Base-by-base conservation (phyloP, 345 rosid genomes). In the Pugionium dolabratum region DNA sequence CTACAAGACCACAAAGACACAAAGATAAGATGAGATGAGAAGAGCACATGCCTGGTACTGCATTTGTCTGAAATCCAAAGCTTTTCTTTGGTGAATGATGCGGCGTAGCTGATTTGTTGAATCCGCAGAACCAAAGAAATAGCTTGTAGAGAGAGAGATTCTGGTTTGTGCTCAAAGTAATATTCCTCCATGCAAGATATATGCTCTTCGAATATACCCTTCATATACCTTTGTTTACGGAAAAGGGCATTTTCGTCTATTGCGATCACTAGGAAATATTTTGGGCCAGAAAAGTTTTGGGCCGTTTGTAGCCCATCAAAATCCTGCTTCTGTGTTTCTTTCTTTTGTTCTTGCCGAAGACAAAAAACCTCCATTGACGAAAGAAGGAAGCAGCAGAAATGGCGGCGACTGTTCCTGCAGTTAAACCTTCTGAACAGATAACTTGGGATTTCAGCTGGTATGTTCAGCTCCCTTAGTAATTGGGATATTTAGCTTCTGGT, bases 371-470 rank as follows among this genome's bases (percentile, higher is more conserved):
- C 76, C 55, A 59, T 59, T 52, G 56, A 30, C 60, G 62, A 59
- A 65, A 42, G 61, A 57, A 71, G 54, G 8, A 51, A 35, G 45
- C 46, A 60, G 40, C 45, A 4, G 18, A 44, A 29, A 74, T 74
- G 78, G 73, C 73, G 67, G 63, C 77, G 39, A 37, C 54, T 39
- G 75, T 55, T 63, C 58, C 69, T 37, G 58, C 31, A 62, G 8
- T 1, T 26, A 9, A 48, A 67, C 66, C 64, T 9, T 70, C 54
- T 26, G 29, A 31, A 11, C 74, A 65, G 59, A 51, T 56, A 62
- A 51, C 41, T 34, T 81, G 89, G 95, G 87, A 82, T 48, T 88
- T 82, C 57, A 83, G 80, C 72, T 84, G 87, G 89, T 88, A 61
- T 11, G 55, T 18, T 60, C 43, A 29, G 4, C 63, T 41, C 35